Percentiles rank a stretch among this genome's conserved stretches.
These are phyloP conservation scores for Fagopyrum homotropicum DNA, from an alignment of 148 eudicot genomes.

Conservation along the genomic window DNA sequence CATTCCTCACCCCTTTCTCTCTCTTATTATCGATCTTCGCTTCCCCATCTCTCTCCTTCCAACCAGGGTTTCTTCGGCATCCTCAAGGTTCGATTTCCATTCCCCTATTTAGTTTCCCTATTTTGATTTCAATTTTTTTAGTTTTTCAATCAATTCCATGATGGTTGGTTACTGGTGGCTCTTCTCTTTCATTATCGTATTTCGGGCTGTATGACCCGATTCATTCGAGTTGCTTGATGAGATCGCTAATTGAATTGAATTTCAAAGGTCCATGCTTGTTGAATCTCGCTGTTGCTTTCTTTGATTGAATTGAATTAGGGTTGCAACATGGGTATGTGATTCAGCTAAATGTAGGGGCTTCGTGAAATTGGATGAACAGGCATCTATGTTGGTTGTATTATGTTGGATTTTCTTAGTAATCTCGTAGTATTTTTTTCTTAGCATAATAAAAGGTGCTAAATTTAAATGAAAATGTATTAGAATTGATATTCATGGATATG, in stretches of 20 bases:
- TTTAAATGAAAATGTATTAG: background rate
- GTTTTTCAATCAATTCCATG: background rate
- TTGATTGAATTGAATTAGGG: constrained; percentile 12
- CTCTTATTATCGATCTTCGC: background rate
- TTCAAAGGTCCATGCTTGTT: background rate
- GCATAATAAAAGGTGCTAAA: background rate
- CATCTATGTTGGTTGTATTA: background rate
- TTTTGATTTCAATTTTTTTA: background rate
- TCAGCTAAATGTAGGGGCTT: background rate
- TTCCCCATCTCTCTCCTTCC: background rate
- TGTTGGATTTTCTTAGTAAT: background rate
- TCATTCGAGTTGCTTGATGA: background rate
- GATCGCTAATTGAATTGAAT: background rate
- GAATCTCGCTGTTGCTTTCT: background rate
- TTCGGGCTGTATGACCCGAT: background rate
- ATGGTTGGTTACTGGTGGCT: background rate
- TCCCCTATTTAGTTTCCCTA: background rate
- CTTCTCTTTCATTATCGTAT: background rate
- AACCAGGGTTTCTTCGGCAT: background rate
- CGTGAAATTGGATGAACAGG: background rate
- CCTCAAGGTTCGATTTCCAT: background rate
- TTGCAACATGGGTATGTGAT: background rate
- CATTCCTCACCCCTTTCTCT: background rate
- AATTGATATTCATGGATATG: background rate
- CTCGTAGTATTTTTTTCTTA: background rate